These are phyloP conservation scores for Ustilago shanxiensis DNA, from an alignment of 1,284 basidiomycete species.

Conservation along the genomic window DNA sequence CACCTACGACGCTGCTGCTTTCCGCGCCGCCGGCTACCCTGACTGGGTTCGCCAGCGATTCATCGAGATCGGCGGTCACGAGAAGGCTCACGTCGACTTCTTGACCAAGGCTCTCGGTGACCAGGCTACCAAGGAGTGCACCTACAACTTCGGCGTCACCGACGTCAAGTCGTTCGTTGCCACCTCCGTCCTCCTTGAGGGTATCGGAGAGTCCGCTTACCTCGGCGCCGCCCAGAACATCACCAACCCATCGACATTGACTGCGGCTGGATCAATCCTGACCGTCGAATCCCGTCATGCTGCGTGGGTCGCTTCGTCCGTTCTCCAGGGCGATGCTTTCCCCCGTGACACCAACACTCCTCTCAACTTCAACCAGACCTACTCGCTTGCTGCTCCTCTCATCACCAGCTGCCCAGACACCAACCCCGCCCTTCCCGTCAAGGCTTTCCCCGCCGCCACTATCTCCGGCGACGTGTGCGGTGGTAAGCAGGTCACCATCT, in stretches of 20 bases:
- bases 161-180: slow-evolving; percentile 73
- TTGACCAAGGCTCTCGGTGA: slow-evolving; percentile 75
- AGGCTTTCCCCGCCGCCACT: slow-evolving; percentile 71
- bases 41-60: slow-evolving; percentile 73
- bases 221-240: slow-evolving; percentile 74
- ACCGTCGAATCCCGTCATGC: slow-evolving; percentile 59
- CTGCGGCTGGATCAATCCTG: slow-evolving; percentile 59
- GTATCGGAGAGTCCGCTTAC: slow-evolving; percentile 75
- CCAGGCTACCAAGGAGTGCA: slow-evolving; percentile 74
- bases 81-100: slow-evolving; percentile 74
- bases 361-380: slow-evolving; percentile 70
- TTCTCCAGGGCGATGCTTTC: slow-evolving; percentile 53
- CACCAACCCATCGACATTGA: slow-evolving; percentile 55
- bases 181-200: slow-evolving; percentile 75
- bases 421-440: slow-evolving; percentile 72
- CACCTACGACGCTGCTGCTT: slow-evolving; percentile 72
- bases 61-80: slow-evolving; percentile 71
- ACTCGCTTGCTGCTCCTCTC: slow-evolving; percentile 71
- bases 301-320: slow-evolving; percentile 55
- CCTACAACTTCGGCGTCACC: slow-evolving; percentile 74
- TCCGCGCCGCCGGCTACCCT: slow-evolving; percentile 74
- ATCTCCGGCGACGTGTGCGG: slow-evolving; percentile 57
- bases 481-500: slow-evolving; percentile 67
- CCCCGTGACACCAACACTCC: slow-evolving; percentile 73
- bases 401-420: slow-evolving; percentile 73